Evolutionary conservation across 2,329 filamentous ascomycete species (phyloP).

Genomic region (Aspergillus fructus): DNA sequence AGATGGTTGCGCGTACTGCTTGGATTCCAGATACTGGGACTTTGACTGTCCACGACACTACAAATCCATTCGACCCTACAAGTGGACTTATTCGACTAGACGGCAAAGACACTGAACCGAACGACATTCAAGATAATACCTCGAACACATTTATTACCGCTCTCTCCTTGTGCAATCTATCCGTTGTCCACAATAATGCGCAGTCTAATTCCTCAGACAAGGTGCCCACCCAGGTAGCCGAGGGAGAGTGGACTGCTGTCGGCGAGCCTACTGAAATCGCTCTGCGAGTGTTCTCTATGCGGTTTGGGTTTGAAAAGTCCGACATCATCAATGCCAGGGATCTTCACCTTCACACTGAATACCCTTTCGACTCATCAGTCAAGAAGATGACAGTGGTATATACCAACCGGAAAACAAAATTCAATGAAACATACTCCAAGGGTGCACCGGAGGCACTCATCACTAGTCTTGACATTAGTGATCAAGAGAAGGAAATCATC

Average conservation of each 20-base stretch:
- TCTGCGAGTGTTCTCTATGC: conserved; percentile 64
- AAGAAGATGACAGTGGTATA: conserved; percentile 57
- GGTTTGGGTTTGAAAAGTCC: conserved; percentile 55
- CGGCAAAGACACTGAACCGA: conserved; percentile 29
- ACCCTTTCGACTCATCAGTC: conserved; percentile 70
- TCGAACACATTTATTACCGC: conserved; percentile 54
- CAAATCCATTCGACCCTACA: conserved; percentile 57
- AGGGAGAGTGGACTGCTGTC: conserved; percentile 54
- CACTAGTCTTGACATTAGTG: conserved; percentile 17
- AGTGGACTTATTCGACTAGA: conserved; percentile 47
- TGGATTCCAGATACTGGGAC: conserved; percentile 56
- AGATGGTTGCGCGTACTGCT: conserved; percentile 61
- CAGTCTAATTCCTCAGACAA: conserved; percentile 3
- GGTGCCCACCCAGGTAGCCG: conserved; percentile 16
- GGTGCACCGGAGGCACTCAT: conserved; percentile 47
- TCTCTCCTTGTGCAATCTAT: conserved; percentile 57
- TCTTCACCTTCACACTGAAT: conserved; percentile 50
- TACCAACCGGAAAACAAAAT: conserved; percentile 23
- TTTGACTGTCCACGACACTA: conserved; percentile 53
- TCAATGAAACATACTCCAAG: conserved; percentile 44
- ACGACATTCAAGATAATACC: conserved; percentile 29
- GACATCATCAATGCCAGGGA: conserved; percentile 35
- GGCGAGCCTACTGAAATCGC: conserved; percentile 69
- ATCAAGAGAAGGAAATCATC: conserved; percentile 21
- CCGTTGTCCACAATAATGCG: conserved; percentile 47